Base-by-base conservation (phyloP, 1,139 yeast species). In the Insectozyma bohioensis region DNA sequence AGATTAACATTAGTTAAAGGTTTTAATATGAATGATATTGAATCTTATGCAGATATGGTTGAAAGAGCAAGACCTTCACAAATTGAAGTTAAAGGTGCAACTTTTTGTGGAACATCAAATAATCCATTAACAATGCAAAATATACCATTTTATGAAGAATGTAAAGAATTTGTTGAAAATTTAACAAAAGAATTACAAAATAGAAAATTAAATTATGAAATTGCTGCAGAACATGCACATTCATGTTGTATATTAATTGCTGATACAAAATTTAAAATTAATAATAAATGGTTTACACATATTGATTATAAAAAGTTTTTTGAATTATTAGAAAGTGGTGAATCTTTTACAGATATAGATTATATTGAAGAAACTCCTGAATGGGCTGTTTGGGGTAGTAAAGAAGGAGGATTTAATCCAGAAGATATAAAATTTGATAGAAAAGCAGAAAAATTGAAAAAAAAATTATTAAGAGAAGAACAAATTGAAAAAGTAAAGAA, bases 211-310 rank as follows among this genome's bases (percentile, higher is more conserved):
- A 71, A 69, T 21, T 88, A 90, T 51, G 94, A 80, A 30, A 67
- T 88, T 39, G 96, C 97, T 6, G 95, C 97, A 0, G 97, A 88
- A 55, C 97, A 88, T 57, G 95, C 96, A 0, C 97, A 88, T 55
- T 84, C 95, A 5, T 88, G 96, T 61, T 88, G 97, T 64, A 83
- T 88, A 17, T 67, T 88, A 43, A 78, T 90, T 49, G 96, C 95
- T 0, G 84, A 83, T 45, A 69, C 68, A 30, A 77, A 79, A 49
- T 88, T 87, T 65, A 70, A 75, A 46, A 78, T 80, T 37, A 60
- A 84, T 49, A 82, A 75, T 18, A 75, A 73, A 43, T 88, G 97
- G 97, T 76, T 80, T 54, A 88, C 97, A 1, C 96, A 88, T 52
- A 88, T 88, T 38, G 85, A 88, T 56, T 90, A 88, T 56, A 74